Base-by-base conservation (phyloP, 1,139 yeast genomes). In the Candida dubliniensis region DNA sequence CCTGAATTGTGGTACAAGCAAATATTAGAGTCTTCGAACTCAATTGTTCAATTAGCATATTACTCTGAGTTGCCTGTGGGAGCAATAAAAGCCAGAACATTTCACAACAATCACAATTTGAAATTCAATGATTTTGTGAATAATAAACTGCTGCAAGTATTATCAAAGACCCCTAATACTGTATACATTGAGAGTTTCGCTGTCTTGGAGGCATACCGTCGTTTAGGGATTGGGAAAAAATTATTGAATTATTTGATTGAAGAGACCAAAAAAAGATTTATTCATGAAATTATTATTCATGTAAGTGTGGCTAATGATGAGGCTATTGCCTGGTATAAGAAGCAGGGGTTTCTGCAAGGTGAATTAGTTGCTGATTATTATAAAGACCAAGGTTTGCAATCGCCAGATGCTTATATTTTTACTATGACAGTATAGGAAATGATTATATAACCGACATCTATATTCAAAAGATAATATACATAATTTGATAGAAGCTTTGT, bases 61-160 rank as follows among this genome's bases (percentile, higher is more conserved):
- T 80, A 72, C 57, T 74, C 82, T 12, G 89, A 82, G 51, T 67
- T 81, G 11, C 87, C 95, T 10, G 89, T 87, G 4, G 96, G 91
- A 3, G 84, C 82, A 2, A 67, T 87, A 30, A 79, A 76, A 51
- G 82, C 82, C 33, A 76, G 75, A 52, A 59, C 74, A 2, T 58
- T 77, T 49, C 66, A 63, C 50, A 58, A 67, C 8, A 42, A 45
- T 14, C 66, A 61, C 35, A 60, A 56, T 31, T 50, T 58, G 13
- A 47, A 50, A 13, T 64, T 60, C 42, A 70, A 68, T 38, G 52
- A 50, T 11, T 49, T 50, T 10, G 36, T 51, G 4, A 53, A 60
- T 27, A 61, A 59, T 36, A 59, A 58, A 11, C 14, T n/a, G 32
- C 54, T 57, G 26, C 58, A 57, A 18, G 38, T 58, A 18, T 58